Conservation (phyloP, 2,329 filamentous ascomycete genomes). For the Didymella segeticola region DNA sequence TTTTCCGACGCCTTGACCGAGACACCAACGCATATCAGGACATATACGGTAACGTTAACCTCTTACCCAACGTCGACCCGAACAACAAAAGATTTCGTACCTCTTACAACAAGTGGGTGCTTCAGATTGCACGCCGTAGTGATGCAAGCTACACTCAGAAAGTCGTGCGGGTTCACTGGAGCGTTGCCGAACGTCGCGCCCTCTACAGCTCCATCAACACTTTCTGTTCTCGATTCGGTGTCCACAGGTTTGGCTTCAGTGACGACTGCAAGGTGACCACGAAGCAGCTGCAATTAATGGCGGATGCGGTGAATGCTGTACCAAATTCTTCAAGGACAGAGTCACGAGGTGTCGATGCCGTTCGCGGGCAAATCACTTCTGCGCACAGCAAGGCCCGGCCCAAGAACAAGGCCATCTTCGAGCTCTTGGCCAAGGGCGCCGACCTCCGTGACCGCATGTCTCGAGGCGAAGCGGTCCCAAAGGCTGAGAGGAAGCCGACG, state of each 20-base stretch:
- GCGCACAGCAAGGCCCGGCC: constrained; percentile 9
- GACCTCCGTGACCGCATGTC: constrained; percentile 1
- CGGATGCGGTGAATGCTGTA: constrained; percentile 5
- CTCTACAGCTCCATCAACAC: constrained; percentile 14
- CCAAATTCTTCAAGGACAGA: not conserved
- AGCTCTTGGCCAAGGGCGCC: not conserved
- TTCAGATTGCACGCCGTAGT: constrained; percentile 19
- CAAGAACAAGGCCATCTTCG: constrained; percentile 17
- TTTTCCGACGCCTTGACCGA: constrained; percentile 17
- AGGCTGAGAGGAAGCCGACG: not conserved
- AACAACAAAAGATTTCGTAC: constrained; percentile 10
- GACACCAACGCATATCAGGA: constrained; percentile 11
- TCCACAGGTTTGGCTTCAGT: constrained; percentile 12
- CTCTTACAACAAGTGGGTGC: constrained; percentile 23
- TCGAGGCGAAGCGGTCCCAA: not conserved
- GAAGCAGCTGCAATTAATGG: constrained; percentile 8
- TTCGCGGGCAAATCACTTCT: constrained; percentile 18
- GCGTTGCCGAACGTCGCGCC: constrained; percentile 8
- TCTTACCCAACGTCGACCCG: constrained; percentile 9
- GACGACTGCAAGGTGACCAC: not conserved
- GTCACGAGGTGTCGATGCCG: constrained; percentile 11
- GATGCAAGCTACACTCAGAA: constrained; percentile 7
- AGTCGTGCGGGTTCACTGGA: constrained; percentile 14
- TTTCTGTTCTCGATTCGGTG: constrained; percentile 7
- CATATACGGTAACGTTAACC: constrained; percentile 5